phyloP scores from a whole-genome alignment of 768 basidiomycete genomes.

The Leccinum pellstonianum region DNA sequence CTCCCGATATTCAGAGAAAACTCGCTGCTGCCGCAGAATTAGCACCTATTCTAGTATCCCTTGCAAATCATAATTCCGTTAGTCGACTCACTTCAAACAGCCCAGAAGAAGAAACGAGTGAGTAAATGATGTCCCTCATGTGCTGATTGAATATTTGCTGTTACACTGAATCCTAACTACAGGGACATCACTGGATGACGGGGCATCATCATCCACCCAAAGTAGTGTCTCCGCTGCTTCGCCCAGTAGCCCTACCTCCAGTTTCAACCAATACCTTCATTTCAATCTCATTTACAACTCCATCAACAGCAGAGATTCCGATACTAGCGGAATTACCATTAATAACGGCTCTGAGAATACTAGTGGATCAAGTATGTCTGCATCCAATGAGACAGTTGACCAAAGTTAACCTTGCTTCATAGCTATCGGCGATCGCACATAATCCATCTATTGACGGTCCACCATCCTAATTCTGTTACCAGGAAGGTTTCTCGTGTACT shows the following conservation, averaged over 20 bases:
- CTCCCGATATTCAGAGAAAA: background rate
- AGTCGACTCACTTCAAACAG: background rate
- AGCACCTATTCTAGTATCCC: background rate
- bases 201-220: background rate
- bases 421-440: background rate
- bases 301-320: too few species aligned
- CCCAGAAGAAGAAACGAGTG: background rate
- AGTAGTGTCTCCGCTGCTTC: background rate
- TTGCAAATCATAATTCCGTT: background rate
- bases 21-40: background rate
- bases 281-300: too few species aligned
- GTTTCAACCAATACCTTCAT: too few species aligned
- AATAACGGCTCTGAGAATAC: too few species aligned
- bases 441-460: background rate
- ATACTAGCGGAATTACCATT: too few species aligned
- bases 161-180: background rate
- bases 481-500: background rate
- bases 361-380: too few species aligned
- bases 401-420: background rate
- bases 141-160: background rate
- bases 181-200: too few species aligned
- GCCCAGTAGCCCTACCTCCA: conserved; percentile 1
- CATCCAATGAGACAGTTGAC: too few species aligned
- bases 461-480: background rate
- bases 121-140: background rate